Base-by-base conservation (phyloP, 2,329 filamentous ascomycete species). In the Cercospora sesami region DNA sequence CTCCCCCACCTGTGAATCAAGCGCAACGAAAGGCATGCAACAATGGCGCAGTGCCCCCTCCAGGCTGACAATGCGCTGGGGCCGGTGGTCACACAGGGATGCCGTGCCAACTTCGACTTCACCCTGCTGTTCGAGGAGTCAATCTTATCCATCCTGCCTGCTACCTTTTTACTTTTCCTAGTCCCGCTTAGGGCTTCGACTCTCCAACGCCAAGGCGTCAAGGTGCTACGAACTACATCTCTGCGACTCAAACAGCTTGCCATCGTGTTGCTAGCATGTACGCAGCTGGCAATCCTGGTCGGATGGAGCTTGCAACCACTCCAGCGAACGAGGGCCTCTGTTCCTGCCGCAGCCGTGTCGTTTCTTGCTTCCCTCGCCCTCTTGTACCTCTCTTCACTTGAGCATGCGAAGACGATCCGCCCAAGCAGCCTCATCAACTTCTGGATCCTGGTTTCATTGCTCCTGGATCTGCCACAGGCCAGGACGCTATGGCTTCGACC, bases 101-200 rank as follows among this genome's bases (percentile, higher is more conserved):
- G 64, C 58, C 70, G 71, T 12, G 60, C 65, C 28, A 53, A 66
- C 60, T 74, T 75, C 66, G 73, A 75, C 67, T 73, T 75, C 64
- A 75, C 72, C 21, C 65, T 75, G 16, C 58, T 68, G 4, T 75
- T 74, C 53, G 73, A 74, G 59, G 71, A 74, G 60, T 64, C 65
- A n/a, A 61, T 75, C 63, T 63, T 75, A 23, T 69, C 69, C 36
- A 67, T 73, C 59, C 64, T 60, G 7, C 70, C 73, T 2, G 70
- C 67, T 26, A 69, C 72, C 14, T 39, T 75, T 7, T 61, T 74
- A 3, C 31, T 73, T 3, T 45, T 74, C 5, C 30, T 68, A 8
- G 62, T 72, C 2, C 72, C 70, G 4, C 23, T 70, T 5, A 63
- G 72, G 21, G 64, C 65, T 18, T 58, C 69, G 5, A 66, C 65